These are phyloP conservation scores for Schizochytrium sp. DNA, from an alignment of 108 stramenopile genomes.

Conservation along the genomic window DNA sequence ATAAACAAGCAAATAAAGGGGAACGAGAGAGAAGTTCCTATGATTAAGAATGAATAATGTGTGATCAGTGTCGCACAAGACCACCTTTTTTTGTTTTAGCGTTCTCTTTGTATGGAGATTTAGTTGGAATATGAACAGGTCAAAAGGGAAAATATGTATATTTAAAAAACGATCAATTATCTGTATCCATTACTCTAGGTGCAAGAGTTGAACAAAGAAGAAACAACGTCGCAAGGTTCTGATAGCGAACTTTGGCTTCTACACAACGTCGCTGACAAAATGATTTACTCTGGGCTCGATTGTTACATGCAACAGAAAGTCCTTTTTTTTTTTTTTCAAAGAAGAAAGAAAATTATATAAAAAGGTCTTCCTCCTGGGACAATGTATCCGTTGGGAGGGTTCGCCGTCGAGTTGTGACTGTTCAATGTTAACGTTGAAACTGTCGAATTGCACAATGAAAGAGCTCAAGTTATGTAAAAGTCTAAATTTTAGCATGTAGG, in stretches of 20 bases:
- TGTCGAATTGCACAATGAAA: not conserved
- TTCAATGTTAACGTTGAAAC: slow-evolving; percentile 10
- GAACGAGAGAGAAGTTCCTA: no score
- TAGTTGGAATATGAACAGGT: not conserved
- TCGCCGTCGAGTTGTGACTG: not conserved
- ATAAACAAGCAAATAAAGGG: no score
- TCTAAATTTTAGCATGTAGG: no score
- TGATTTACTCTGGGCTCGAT: not conserved
- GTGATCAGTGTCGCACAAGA: no score
- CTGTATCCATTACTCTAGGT: not conserved
- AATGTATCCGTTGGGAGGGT: slow-evolving; percentile 17
- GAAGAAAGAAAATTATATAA: no score
- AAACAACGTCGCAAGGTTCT: not conserved
- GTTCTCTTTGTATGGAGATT: no score
- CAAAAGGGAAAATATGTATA: not conserved
- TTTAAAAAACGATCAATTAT: no score
- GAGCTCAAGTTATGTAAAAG: not conserved
- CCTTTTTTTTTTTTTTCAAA: no score
- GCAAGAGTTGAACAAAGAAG: not conserved
- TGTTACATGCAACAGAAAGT: not conserved
- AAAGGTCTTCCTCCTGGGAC: not conserved
- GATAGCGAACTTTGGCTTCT: not conserved
- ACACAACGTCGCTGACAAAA: not conserved
- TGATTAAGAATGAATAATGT: no score
- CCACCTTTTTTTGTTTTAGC: no score